Conservation (phyloP, 768 basidiomycete species). For the Tricholoma furcatifolium region DNA sequence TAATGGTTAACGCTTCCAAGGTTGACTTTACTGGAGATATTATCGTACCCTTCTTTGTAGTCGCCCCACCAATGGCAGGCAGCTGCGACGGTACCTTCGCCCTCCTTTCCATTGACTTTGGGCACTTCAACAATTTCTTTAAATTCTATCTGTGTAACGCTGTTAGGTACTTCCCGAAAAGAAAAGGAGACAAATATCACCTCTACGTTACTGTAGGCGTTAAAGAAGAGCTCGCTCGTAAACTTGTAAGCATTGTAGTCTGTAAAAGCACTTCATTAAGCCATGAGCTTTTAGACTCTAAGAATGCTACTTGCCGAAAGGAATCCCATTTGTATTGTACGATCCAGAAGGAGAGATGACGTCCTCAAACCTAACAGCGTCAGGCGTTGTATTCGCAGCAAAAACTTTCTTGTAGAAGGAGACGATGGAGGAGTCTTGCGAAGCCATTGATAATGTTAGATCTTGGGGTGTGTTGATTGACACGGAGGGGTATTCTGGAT, state of each 20-base stretch:
- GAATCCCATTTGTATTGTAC: slow-evolving; percentile 6
- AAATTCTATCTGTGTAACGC: neutral
- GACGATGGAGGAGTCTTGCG: neutral
- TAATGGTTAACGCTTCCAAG: neutral
- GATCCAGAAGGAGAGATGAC: slow-evolving; percentile 5
- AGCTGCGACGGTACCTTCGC: slow-evolving; percentile 7
- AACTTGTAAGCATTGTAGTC: slow-evolving; percentile 1
- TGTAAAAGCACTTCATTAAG: neutral
- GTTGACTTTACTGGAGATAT: neutral
- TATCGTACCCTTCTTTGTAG: slow-evolving; percentile 1
- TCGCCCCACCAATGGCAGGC: slow-evolving; percentile 5
- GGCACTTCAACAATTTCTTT: slow-evolving; percentile 2
- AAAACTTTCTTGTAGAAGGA: slow-evolving; percentile 7
- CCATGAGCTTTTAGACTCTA: neutral
- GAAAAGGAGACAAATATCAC: neutral
- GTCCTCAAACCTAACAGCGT: slow-evolving; percentile 5
- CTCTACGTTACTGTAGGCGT: slow-evolving; percentile 1
- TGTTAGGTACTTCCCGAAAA: neutral
- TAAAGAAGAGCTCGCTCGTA: slow-evolving; percentile 2
- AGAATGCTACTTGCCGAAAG: neutral
- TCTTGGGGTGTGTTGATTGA: too few species aligned
- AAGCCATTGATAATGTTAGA: neutral
- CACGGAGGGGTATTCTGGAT: too few species aligned
- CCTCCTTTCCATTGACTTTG: slow-evolving; percentile 4
- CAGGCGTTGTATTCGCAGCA: slow-evolving; percentile 3